These are phyloP conservation scores for Luzula sylvatica DNA, from an alignment of 176 grass and related monocot genomes.

Conservation along the genomic window DNA sequence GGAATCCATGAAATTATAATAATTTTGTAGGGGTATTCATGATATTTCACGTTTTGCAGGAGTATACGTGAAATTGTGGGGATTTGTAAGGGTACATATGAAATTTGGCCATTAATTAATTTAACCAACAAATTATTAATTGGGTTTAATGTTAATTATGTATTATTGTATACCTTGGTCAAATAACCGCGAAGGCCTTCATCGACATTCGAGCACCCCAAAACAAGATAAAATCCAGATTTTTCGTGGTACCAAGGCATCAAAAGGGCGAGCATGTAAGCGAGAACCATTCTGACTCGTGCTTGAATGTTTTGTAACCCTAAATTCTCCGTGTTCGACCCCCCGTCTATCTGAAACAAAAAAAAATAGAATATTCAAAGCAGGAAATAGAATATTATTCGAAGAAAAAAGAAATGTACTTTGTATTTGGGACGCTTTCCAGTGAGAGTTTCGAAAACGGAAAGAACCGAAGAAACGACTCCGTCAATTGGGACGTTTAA, in stretches of 20 bases:
- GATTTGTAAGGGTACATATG: too few relatives aligned
- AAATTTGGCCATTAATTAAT: too few relatives aligned
- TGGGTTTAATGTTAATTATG: too few relatives aligned
- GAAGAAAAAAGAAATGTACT: constrained; percentile 26
- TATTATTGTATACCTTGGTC: constrained; percentile 56
- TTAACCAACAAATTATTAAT: too few relatives aligned
- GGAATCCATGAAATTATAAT: too few relatives aligned
- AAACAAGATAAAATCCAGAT: constrained; percentile 97
- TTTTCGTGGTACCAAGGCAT: constrained; percentile 96
- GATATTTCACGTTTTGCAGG: too few relatives aligned
- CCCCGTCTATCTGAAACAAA: constrained; percentile 63
- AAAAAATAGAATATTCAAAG: constrained; percentile 7
- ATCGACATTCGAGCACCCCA: constrained; percentile 93
- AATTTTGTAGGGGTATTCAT: too few relatives aligned
- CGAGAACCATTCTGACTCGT: constrained; percentile 91
- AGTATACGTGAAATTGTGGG: too few relatives aligned
- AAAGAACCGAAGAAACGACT: constrained; percentile 77
- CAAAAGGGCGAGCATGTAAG: constrained; percentile 95
- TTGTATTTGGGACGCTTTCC: constrained; percentile 66
- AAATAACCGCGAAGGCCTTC: constrained; percentile 98
- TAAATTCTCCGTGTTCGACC: constrained; percentile 78
- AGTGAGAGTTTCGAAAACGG: constrained; percentile 72
- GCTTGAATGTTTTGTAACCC: constrained; percentile 99
- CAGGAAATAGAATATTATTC: neutral
- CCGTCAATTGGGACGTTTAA: constrained; percentile 74